phyloP scores from a whole-genome alignment of 805 yeast species.

The Brettanomyces sp. region DNA sequence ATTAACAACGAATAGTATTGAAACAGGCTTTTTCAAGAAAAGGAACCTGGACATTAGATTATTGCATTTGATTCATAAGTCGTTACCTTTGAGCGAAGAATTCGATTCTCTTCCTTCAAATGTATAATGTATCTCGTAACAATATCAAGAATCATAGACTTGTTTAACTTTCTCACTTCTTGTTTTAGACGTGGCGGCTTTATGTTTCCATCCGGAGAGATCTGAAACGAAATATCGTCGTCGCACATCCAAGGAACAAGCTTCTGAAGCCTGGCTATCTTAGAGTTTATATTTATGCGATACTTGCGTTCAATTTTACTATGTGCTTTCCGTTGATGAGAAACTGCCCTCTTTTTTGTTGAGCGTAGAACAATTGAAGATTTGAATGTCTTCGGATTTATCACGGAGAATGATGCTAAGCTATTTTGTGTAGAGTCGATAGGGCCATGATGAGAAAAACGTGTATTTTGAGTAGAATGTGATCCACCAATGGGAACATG shows the following conservation, averaged over 20 bases:
- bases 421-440: not conserved
- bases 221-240: conserved; percentile 56
- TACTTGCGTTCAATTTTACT: conserved; percentile 65
- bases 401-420: too few species aligned
- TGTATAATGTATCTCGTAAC: conserved; percentile 53
- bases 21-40: too few species aligned
- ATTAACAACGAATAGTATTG: too few species aligned
- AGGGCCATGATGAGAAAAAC: not conserved
- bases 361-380: not conserved
- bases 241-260: conserved; percentile 60
- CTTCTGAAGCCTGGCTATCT: conserved; percentile 57
- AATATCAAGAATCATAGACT: conserved; percentile 58
- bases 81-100: conserved; percentile 9
- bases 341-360: not conserved
- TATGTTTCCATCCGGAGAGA: conserved; percentile 16
- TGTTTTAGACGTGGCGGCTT: conserved; percentile 4
- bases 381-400: not conserved
- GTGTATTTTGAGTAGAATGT: not conserved
- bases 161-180: conserved; percentile 40
- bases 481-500: not conserved
- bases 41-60: not conserved
- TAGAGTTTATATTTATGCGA: conserved; percentile 62
- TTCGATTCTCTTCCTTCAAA: conserved; percentile 40
- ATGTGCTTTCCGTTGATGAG: conserved; percentile 58
- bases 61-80: not conserved